Percentiles rank a stretch among this genome's conserved stretches.
phyloP scores from a whole-genome alignment of 768 basidiomycete species.

The Lactarius vividus region DNA sequence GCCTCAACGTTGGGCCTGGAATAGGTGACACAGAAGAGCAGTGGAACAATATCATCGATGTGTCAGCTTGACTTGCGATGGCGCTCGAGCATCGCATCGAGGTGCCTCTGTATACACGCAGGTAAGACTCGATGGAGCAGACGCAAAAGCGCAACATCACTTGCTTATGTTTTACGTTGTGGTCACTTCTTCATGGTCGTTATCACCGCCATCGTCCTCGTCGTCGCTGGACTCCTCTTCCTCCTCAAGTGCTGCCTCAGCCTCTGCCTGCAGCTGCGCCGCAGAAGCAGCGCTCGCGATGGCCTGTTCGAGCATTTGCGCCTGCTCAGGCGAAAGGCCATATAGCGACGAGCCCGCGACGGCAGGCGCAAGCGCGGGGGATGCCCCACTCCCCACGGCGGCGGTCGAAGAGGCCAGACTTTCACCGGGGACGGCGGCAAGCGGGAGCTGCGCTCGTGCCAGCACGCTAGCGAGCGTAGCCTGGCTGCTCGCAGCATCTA shows the following conservation, averaged over 20 bases:
- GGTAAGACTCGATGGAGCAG: not conserved
- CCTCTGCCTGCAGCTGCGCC: slow-evolving; percentile 76
- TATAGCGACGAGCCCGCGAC: slow-evolving; percentile 50
- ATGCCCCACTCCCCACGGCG: slow-evolving; percentile 14
- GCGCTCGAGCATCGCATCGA: not conserved
- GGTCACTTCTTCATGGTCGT: not conserved
- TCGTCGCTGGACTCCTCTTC: slow-evolving; percentile 50
- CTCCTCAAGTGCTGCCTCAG: slow-evolving; percentile 72
- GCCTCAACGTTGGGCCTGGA: not conserved
- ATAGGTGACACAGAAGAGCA: not conserved
- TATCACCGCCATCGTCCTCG: slow-evolving; percentile 27
- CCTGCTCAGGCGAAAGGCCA: slow-evolving; percentile 72
- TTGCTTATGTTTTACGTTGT: not conserved
- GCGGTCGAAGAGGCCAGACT: slow-evolving; percentile 12
- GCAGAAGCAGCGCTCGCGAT: slow-evolving; percentile 72
- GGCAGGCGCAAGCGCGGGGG: slow-evolving; percentile 11
- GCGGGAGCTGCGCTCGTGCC: slow-evolving; percentile 52
- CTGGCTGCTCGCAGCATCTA: slow-evolving; percentile 54
- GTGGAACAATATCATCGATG: not conserved
- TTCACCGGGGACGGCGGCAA: slow-evolving; percentile 23
- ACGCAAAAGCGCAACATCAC: not conserved
- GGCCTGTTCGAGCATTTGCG: slow-evolving; percentile 64
- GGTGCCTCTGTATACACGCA: not conserved
- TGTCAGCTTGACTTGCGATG: not conserved
- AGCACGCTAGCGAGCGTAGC: slow-evolving; percentile 71